Percentiles rank a stretch among this genome's conserved stretches.
Evolutionary conservation across 1,284 basidiomycete species (phyloP).

Genomic region (Naganishia albida): DNA sequence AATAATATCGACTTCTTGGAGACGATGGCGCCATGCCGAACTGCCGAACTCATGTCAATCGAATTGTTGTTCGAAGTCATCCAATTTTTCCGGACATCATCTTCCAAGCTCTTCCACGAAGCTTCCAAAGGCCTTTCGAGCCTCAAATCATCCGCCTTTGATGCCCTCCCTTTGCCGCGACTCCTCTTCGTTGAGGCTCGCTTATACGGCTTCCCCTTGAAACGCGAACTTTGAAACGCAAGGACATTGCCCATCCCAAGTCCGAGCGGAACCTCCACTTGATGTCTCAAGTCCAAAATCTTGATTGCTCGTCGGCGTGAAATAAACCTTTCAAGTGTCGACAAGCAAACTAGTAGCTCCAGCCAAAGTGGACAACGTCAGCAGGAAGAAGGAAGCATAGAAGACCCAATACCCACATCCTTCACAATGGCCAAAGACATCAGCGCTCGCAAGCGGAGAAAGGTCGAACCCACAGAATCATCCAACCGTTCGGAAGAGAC

Average conservation of each 20-base stretch:
- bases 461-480: background rate
- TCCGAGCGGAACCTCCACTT: conserved; percentile 3
- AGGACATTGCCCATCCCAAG: background rate
- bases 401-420: too few species aligned
- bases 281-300: conserved; percentile 19
- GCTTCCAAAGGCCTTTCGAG: too few species aligned
- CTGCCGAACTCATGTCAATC: too few species aligned
- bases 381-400: too few species aligned
- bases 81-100: too few species aligned
- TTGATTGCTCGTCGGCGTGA: background rate
- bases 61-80: too few species aligned
- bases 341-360: too few species aligned
- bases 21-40: too few species aligned
- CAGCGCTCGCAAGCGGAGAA: conserved; percentile 24
- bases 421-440: conserved; percentile 15
- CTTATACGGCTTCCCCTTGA: background rate
- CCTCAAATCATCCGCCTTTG: background rate
- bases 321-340: background rate
- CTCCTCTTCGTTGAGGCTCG: too few species aligned
- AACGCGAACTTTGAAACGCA: conserved; percentile 5
- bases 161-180: background rate
- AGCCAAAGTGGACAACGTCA: too few species aligned
- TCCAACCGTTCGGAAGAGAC: background rate
- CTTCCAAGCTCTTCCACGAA: background rate
- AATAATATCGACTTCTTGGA: too few species aligned